A percentile compares a stretch with the other conserved stretches of the same genome.
phyloP scores from a whole-genome alignment of 768 basidiomycete genomes.

The Serendipita vermifera region DNA sequence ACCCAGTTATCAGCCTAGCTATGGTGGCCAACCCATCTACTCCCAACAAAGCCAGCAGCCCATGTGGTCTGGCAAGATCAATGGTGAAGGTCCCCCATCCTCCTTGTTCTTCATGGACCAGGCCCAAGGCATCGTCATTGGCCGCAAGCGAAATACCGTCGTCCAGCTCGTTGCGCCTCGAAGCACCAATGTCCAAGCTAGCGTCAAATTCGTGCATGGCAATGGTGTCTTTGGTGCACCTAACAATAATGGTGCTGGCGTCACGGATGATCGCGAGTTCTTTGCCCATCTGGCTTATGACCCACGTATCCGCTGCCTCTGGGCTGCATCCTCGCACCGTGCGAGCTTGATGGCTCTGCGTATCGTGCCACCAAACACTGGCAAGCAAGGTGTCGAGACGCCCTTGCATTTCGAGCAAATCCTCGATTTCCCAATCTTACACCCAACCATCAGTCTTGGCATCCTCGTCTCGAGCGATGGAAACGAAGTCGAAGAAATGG shows the following conservation, averaged over 20 bases:
- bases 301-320: conserved; percentile 69
- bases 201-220: conserved; percentile 64
- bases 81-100: conserved; percentile 68
- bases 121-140: conserved; percentile 61
- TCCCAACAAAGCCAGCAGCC: neutral
- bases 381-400: conserved; percentile 48
- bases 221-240: conserved; percentile 12
- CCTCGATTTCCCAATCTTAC: conserved; percentile 69
- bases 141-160: conserved; percentile 70
- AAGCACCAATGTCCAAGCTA: conserved; percentile 59
- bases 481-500: conserved; percentile 1
- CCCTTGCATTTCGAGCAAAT: conserved; percentile 57
- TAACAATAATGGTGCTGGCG: neutral
- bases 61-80: conserved; percentile 62
- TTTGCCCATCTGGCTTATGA: conserved; percentile 82
- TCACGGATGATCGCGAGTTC: conserved; percentile 67
- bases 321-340: conserved; percentile 76
- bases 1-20: neutral
- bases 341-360: conserved; percentile 75
- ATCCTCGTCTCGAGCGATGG: conserved; percentile 42
- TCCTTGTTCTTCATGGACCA: conserved; percentile 69
- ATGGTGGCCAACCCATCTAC: neutral
- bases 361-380: conserved; percentile 45
- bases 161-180: conserved; percentile 73
- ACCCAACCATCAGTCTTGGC: conserved; percentile 80